Evolutionary conservation across 176 grass and related monocot genomes (phyloP).

Genomic region (Ensete ventricosum): DNA sequence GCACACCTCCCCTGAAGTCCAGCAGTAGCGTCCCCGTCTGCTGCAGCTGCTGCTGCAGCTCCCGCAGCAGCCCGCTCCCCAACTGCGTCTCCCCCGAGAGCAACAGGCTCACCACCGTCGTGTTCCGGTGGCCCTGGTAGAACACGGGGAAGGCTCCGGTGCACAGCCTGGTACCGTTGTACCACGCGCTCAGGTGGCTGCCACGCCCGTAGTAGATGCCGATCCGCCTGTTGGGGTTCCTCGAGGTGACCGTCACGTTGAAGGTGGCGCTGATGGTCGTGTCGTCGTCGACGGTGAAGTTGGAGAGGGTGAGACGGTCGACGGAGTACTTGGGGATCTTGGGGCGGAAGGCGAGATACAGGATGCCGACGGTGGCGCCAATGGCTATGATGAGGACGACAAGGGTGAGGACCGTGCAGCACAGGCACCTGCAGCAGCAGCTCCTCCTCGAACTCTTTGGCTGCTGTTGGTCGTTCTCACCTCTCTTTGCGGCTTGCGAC

Average conservation of each 20-base stretch:
- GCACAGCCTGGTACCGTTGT: conserved; percentile 59
- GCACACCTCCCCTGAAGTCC: conserved; percentile 38
- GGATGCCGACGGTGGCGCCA: conserved; percentile 60
- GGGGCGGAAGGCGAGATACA: conserved; percentile 69
- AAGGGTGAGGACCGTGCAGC: conserved; percentile 37
- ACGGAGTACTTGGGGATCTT: conserved; percentile 78
- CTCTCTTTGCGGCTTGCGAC: conserved; percentile 8
- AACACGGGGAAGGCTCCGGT: conserved; percentile 55
- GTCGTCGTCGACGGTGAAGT: conserved; percentile 38
- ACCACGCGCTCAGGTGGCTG: conserved; percentile 42
- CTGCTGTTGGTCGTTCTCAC: not conserved
- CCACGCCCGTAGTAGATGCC: conserved; percentile 75
- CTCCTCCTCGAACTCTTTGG: conserved; percentile 6
- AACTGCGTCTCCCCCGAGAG: conserved; percentile 43
- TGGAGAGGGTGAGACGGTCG: conserved; percentile 41
- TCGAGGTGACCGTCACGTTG: conserved; percentile 43
- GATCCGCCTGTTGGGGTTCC: conserved; percentile 74
- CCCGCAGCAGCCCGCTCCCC: conserved; percentile 32
- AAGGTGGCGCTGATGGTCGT: conserved; percentile 35
- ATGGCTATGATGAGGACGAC: conserved; percentile 34
- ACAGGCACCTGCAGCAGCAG: conserved; percentile 64
- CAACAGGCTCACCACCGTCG: conserved; percentile 27
- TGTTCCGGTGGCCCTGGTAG: conserved; percentile 86
- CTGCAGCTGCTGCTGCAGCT: conserved; percentile 26
- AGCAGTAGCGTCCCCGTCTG: conserved; percentile 46